phyloP scores from a whole-genome alignment of 805 yeast genomes.

The Cyberlindnera euphorbiae region DNA sequence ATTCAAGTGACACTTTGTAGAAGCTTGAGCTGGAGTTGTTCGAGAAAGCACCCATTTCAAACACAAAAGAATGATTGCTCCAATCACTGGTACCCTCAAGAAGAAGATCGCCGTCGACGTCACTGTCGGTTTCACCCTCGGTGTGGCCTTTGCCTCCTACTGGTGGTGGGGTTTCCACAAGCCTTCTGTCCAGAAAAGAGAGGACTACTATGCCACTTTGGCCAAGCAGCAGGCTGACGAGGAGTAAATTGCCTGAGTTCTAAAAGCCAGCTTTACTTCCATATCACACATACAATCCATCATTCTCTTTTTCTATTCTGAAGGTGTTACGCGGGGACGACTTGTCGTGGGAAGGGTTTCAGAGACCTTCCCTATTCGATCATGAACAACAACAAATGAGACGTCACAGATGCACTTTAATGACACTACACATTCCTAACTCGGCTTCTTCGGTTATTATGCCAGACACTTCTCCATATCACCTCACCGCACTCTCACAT shows the following conservation, averaged over 20 bases:
- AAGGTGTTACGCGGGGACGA: too few species aligned
- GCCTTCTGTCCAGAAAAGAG: constrained; percentile 68
- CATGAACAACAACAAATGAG: too few species aligned
- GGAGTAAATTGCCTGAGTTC: constrained; percentile 3
- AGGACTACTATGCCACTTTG: constrained; percentile 58
- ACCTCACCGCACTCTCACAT: too few species aligned
- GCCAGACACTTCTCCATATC: too few species aligned
- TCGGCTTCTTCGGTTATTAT: too few species aligned
- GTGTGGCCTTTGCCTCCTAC: constrained; percentile 57
- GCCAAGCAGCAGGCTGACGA: constrained; percentile 23
- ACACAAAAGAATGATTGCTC: constrained; percentile 55
- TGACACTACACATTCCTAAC: too few species aligned
- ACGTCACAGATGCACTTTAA: too few species aligned
- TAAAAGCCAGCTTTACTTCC: background rate
- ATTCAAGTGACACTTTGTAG: background rate
- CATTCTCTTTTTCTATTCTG: too few species aligned
- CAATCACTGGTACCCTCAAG: constrained; percentile 79
- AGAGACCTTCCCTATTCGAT: too few species aligned
- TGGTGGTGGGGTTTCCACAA: constrained; percentile 90
- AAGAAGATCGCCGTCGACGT: constrained; percentile 79
- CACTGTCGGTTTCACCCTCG: constrained; percentile 59
- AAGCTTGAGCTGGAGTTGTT: background rate
- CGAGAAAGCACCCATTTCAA: constrained; percentile 2
- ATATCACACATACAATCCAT: background rate
- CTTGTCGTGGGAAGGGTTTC: too few species aligned